These are phyloP conservation scores for Dovyalis caffra DNA, from an alignment of 345 rosid species.

Conservation along the genomic window DNA sequence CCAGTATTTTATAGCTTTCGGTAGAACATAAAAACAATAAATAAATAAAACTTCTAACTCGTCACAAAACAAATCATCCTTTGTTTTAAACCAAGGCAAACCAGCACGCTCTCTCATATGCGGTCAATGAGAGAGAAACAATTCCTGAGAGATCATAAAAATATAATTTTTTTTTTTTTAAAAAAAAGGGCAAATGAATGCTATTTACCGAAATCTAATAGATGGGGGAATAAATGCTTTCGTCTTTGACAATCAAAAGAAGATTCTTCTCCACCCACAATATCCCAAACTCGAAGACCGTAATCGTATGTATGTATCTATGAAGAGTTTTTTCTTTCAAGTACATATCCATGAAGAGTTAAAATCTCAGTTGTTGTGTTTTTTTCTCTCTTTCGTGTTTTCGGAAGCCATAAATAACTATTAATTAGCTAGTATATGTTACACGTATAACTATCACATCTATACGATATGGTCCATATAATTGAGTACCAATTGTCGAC, in stretches of 20 bases:
- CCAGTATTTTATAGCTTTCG: no score
- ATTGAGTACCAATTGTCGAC: background rate
- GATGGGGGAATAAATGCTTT: slow-evolving; percentile 72
- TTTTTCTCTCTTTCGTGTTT: background rate
- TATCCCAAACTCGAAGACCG: background rate
- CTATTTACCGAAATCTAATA: slow-evolving; percentile 22
- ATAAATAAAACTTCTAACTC: no score
- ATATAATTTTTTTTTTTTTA: no score
- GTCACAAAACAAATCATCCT: no score
- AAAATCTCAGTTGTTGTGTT: background rate
- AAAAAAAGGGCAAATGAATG: slow-evolving; percentile 13
- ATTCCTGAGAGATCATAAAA: slow-evolving; percentile 20
- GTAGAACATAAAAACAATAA: no score
- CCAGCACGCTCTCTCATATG: background rate
- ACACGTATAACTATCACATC: background rate
- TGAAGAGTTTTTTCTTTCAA: background rate
- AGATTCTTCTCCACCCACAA: slow-evolving; percentile 35
- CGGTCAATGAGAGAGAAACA: slow-evolving; percentile 10
- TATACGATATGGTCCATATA: background rate
- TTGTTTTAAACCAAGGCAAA: no score
- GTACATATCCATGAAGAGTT: background rate
- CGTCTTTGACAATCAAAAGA: slow-evolving; percentile 73
- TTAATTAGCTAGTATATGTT: background rate
- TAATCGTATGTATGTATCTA: background rate
- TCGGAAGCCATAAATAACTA: background rate